Evolutionary conservation across 345 rosid genomes (phyloP), one percentile per base, ranked within the genome.

Genomic region (Camelina neglecta): DNA sequence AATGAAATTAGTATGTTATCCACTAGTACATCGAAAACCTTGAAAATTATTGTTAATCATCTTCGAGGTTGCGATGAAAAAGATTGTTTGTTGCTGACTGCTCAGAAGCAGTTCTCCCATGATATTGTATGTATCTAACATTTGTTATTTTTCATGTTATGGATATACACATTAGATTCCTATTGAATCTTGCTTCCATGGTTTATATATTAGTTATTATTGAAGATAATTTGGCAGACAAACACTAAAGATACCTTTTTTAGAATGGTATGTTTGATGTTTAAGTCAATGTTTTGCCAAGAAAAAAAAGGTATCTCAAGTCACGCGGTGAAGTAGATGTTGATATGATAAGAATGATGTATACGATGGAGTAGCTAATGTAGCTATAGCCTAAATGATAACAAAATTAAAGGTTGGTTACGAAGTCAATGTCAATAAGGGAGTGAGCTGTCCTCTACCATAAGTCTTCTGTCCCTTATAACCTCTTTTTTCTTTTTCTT

Each of bases 391-490:
- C 7, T 20, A 29, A 29, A 68, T 60, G 65, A 55, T 69, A 63
- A 62, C 57, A 68, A 75, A 51, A 69, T 23, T 33, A 63, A 66
- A 61, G 31, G 80, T 71, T 75, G 60, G 80, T 71, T 70, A 57
- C 54, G 13, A 71, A 77, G 80, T 77, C 80, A 65, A 47, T 71
- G 35, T 77, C 80, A 77, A 56, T 26, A 64, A 77, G 60, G n/a
- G 71, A 70, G 67, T 71, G 72, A 77, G 80, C 80, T 77, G 80
- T 71, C 66, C 60, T 70, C 75, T 70, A 76, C 45, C 59, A 70
- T 45, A 70, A 76, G 66, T 76, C 80, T 70, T 45, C 36, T 55
- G 65, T 69, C 71, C 24, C 54, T 47, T 60, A 23, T 60, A 23
- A 68, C 26, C 64, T 53, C 60, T 15, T 36, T 70, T 41, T 41